phyloP scores from a whole-genome alignment of 2,329 filamentous ascomycete species.

The Microdochium nivale region DNA sequence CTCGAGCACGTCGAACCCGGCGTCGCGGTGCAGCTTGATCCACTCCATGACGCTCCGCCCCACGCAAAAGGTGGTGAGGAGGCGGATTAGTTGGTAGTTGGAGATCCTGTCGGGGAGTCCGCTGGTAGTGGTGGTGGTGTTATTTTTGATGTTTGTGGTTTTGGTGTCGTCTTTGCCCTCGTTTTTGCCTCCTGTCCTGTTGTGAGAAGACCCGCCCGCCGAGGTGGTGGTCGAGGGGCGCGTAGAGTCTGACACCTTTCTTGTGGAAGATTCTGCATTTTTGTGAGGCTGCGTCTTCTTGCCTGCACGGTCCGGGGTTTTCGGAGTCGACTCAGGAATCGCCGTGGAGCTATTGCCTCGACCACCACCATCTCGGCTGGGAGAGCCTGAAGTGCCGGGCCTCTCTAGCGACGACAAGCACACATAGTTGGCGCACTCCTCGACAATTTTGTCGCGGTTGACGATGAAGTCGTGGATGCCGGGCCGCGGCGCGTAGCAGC shows the following conservation, averaged over 20 bases:
- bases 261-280: neutral
- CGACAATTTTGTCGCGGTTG: slow-evolving; percentile 65
- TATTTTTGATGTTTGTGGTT: neutral
- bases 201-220: slow-evolving; percentile 1
- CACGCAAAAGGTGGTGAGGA: slow-evolving; percentile 79
- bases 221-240: neutral
- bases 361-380: neutral
- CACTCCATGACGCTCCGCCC: slow-evolving; percentile 82
- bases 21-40: slow-evolving; percentile 65
- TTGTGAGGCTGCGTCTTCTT: neutral
- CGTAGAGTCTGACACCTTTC: neutral
- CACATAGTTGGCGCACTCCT: slow-evolving; percentile 83
- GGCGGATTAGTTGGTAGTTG: slow-evolving; percentile 63
- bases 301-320: neutral
- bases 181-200: slow-evolving; percentile 3
- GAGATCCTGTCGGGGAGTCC: slow-evolving; percentile 26
- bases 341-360: neutral
- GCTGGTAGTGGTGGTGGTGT: slow-evolving; percentile 2
- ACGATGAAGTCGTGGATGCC: slow-evolving; percentile 72
- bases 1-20: slow-evolving; percentile 55
- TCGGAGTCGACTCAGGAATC: neutral
- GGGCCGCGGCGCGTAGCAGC: slow-evolving; percentile 77
- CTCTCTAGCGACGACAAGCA: slow-evolving; percentile 30
- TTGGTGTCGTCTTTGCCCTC: neutral
- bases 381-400: slow-evolving; percentile 3